Base-by-base conservation (phyloP, 2,329 filamentous ascomycete species). In the Escovopsis sp. region DNA sequence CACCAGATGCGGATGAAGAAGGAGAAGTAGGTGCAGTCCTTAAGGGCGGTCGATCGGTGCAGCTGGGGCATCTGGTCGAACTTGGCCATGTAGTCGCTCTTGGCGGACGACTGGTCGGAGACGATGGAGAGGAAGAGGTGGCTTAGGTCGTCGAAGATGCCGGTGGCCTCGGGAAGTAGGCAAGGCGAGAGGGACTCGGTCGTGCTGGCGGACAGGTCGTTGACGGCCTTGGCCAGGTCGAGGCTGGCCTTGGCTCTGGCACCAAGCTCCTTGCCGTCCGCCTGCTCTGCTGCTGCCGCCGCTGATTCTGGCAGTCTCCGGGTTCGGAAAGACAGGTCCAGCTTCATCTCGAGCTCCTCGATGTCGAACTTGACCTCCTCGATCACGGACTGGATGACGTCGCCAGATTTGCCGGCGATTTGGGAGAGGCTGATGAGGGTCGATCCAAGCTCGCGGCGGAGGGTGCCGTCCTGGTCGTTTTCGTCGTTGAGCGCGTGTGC, bases 1-100 rank as follows among this genome's bases (percentile, higher is more conserved):
- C 72, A 81, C 73, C 82, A 86, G 13, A 85, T 70, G 36, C 77
- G 70, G 38, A 79, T 66, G 44, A 88, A 77, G 53, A 93, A 88
- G 13, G 75, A 79, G 38, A 86, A 61, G 47, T 79, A 86, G 16
- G 81, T 72, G 27, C 75, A 70, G 26, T 73, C 66, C 33, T 71
- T 67, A 25, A 70, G 57, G 1, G 73, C 76, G 5, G 61, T 53
- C 18, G 66, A 55, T 25, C 65, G 66, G 35, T 66, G 61, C 10
- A 85, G 56, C 31, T 73, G 60, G 1, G 72, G 60, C 6, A 66
- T 55, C 8, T 65, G 54, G 35, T 77, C 66, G 41, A 79, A 75
- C 36, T 59, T 59, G 36, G 57, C 49, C 8, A 70, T 49, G n/a
- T 60, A 49, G 9, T 50, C 51, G 3, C 51, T 46, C 33, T 58